Percentiles rank a stretch among this genome's conserved stretches.
Conservation (phyloP, 2,329 filamentous ascomycete genomes). For the Penicillium polonicum region DNA sequence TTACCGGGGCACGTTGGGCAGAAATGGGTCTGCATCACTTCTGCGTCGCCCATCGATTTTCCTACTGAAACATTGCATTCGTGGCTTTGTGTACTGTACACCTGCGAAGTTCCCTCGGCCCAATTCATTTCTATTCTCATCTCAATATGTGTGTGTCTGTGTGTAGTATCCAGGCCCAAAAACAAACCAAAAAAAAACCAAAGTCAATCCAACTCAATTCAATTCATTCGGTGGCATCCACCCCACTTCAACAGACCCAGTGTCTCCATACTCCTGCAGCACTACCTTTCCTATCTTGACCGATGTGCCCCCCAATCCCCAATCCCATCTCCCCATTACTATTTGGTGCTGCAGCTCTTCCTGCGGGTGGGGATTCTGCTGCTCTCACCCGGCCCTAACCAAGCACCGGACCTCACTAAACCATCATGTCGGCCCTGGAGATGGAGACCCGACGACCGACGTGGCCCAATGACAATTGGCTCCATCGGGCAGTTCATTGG, state of each 20-base stretch:
- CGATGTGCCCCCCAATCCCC: slow-evolving; percentile 17
- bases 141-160: not conserved
- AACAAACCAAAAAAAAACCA: slow-evolving; percentile 15
- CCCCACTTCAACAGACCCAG: slow-evolving; percentile 29
- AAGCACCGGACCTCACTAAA: slow-evolving; percentile 24
- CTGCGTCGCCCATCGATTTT: slow-evolving; percentile 5
- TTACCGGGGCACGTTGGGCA: slow-evolving; percentile 28
- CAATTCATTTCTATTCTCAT: not conserved
- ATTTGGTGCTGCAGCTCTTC: slow-evolving; percentile 31
- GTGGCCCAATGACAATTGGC: slow-evolving; percentile 42
- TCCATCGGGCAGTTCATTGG: slow-evolving; percentile 34
- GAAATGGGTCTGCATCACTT: slow-evolving; percentile 28
- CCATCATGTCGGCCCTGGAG: slow-evolving; percentile 24
- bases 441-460: slow-evolving; percentile 36
- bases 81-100: slow-evolving; percentile 2
- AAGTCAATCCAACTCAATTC: slow-evolving; percentile 12
- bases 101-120: not conserved
- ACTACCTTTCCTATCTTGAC: slow-evolving; percentile 26
- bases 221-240: slow-evolving; percentile 26
- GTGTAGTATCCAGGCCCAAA: not conserved
- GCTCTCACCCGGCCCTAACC: slow-evolving; percentile 31
- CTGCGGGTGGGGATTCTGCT: slow-evolving; percentile 32
- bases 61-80: slow-evolving; percentile 9
- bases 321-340: slow-evolving; percentile 24
- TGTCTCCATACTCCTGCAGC: slow-evolving; percentile 24